Base-by-base conservation (phyloP, 2,329 filamentous ascomycete genomes). In the Fusarium incarnatum region DNA sequence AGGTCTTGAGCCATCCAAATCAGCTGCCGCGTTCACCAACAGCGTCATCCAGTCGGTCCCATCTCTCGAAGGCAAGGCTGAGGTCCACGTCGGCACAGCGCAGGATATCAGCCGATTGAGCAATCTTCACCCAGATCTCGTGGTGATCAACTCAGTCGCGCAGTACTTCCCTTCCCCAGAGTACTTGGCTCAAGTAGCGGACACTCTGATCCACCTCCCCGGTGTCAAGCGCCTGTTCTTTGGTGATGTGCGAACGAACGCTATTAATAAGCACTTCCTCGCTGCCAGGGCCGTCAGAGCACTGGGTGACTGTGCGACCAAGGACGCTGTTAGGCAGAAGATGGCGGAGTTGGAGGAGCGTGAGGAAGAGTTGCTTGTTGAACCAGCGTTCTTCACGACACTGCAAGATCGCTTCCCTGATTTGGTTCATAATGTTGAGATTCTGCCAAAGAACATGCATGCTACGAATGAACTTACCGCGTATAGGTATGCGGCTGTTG, bases 381-480 rank as follows among this genome's bases (percentile, higher is more conserved):
- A 76, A 37, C 74, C 74, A 16, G 67, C 59, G 13, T 75, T 76
- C 48, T 76, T 76, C 40, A 75, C 72, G 0, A 28, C 59, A 3
- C 56, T 76, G 7, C 16, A 34, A 23, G 54, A 20, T 4, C 61
- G 34, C 7, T 27, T 72, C 10, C 69, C 71, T 2, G 57, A 68
- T 23, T 42, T 44, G 1, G 27, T 77, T n/a, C 27, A 55, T 7
- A 73, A 77, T 30, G 73, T 77, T 2, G 72, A 76, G 41, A 74
- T 77, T 23, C 22, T 77, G 1, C 74, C 75, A 12, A 77, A 77
- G 56, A 63, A 30, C 6, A 75, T 77, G 70, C 32, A 58, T 15
- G 75, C 73, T 3, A 71, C 64, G 6, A 77, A 77, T 20, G 76
- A 77, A 54, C 62, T 77, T 4, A 76, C 70, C 56, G 46, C 30